These are phyloP conservation scores for Colletotrichum eleusines DNA, from an alignment of 2,329 filamentous ascomycete genomes.

Conservation along the genomic window DNA sequence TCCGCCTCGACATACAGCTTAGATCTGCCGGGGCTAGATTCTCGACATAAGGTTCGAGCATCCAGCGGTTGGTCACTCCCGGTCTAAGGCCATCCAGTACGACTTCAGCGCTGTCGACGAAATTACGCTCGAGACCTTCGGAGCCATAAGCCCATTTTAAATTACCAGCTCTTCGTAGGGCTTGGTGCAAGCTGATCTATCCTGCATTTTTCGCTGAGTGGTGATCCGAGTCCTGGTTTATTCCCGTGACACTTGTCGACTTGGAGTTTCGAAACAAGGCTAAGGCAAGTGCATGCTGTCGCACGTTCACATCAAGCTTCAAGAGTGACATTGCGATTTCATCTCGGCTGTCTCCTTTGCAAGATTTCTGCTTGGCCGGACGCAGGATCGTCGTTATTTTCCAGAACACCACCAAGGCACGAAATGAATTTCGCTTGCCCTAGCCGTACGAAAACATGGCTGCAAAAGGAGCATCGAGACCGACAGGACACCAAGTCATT, in stretches of 20 bases:
- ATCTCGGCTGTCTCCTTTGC: background rate
- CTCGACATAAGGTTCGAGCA: background rate
- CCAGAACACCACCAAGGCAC: background rate
- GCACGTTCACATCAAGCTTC: background rate
- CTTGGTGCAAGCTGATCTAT: too few relatives aligned
- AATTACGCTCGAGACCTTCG: background rate
- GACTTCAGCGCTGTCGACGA: background rate
- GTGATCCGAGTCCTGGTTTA: background rate
- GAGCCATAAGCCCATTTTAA: background rate
- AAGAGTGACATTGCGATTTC: background rate
- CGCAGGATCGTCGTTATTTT: background rate
- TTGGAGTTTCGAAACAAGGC: background rate
- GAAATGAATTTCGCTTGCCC: slow-evolving; percentile 4
- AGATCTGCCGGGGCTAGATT: background rate
- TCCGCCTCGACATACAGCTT: background rate
- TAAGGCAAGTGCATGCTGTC: background rate
- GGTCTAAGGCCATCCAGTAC: too few relatives aligned
- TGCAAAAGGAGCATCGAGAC: background rate
- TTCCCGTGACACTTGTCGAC: background rate
- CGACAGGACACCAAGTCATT: background rate
- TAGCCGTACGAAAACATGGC: background rate
- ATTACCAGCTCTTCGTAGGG: too few relatives aligned
- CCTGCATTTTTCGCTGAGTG: too few relatives aligned
- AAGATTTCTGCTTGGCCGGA: background rate
- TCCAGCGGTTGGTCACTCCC: too few relatives aligned